These are phyloP conservation scores for Kockiozyma suomiensis DNA, from an alignment of 805 yeast species.

Conservation along the genomic window DNA sequence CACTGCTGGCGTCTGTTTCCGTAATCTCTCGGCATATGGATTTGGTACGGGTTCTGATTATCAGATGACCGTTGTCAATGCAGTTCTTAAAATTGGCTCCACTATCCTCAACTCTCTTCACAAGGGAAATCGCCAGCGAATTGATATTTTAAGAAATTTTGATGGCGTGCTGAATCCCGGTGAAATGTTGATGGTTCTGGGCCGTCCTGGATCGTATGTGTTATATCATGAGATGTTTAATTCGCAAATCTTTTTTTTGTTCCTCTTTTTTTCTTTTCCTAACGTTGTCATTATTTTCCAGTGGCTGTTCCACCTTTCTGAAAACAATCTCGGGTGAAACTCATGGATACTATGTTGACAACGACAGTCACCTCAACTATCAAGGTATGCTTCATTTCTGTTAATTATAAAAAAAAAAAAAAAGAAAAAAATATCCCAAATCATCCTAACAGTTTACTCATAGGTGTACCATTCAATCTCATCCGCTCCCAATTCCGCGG, in stretches of 20 bases:
- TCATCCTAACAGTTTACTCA: neutral
- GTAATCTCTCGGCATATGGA: slow-evolving; percentile 64
- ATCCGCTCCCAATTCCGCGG: slow-evolving; percentile 57
- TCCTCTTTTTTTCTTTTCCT: neutral
- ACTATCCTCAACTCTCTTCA: slow-evolving; percentile 40
- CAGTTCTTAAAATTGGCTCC: slow-evolving; percentile 39
- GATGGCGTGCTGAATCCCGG: slow-evolving; percentile 65
- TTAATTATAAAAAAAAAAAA: no score
- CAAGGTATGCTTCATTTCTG: slow-evolving; percentile 37
- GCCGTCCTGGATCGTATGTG: slow-evolving; percentile 62
- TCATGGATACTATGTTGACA: slow-evolving; percentile 55
- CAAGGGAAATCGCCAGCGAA: slow-evolving; percentile 34
- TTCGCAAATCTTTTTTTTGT: no score
- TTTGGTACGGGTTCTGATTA: slow-evolving; percentile 65
- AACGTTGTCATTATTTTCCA: slow-evolving; percentile 22
- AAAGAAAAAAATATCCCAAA: no score
- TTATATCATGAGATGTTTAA: no score
- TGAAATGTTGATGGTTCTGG: slow-evolving; percentile 69
- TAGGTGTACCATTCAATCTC: slow-evolving; percentile 47
- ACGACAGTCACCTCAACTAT: slow-evolving; percentile 49
- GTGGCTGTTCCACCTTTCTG: slow-evolving; percentile 66
- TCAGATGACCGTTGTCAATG: slow-evolving; percentile 61
- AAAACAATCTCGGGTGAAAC: slow-evolving; percentile 60
- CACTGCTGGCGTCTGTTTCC: slow-evolving; percentile 64
- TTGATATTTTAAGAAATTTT: slow-evolving; percentile 49